A percentile compares a stretch with the other conserved stretches of the same genome.
Conservation (phyloP, 345 rosid species). For the Raphanus raphanistrum region DNA sequence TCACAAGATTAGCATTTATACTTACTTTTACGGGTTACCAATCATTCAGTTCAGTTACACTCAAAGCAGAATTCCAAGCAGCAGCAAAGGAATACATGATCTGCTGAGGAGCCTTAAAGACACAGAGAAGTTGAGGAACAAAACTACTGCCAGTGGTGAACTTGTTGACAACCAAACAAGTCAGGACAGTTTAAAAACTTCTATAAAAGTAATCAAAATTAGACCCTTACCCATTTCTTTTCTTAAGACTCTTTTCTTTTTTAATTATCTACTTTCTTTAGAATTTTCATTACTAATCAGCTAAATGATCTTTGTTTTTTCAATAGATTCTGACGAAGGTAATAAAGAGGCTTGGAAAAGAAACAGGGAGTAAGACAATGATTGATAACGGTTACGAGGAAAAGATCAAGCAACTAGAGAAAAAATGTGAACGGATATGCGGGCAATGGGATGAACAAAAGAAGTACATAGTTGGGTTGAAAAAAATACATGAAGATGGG, state of each 20-base stretch:
- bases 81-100: conserved; percentile 17
- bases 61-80: conserved; percentile 9
- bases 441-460: background rate
- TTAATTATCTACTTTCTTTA: background rate
- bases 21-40: conserved; percentile 1
- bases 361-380: background rate
- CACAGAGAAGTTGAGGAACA: conserved; percentile 6
- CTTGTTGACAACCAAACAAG: background rate
- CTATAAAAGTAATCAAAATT: conserved; percentile 18
- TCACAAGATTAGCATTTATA: background rate
- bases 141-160: background rate
- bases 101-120: conserved; percentile 18
- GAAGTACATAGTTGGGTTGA: background rate
- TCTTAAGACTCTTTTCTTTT: background rate
- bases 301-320: background rate
- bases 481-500: background rate
- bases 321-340: background rate
- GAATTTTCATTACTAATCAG: background rate
- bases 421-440: background rate
- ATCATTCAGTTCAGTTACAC: conserved; percentile 4
- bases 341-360: background rate
- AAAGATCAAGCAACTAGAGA: background rate
- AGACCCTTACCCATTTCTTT: background rate
- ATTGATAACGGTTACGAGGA: background rate
- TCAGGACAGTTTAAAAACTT: background rate